A percentile compares a stretch with the other conserved stretches of the same genome.
These are phyloP conservation scores for Aspergillus puulaauensis DNA, from an alignment of 2,329 filamentous ascomycete species.

Conservation along the genomic window DNA sequence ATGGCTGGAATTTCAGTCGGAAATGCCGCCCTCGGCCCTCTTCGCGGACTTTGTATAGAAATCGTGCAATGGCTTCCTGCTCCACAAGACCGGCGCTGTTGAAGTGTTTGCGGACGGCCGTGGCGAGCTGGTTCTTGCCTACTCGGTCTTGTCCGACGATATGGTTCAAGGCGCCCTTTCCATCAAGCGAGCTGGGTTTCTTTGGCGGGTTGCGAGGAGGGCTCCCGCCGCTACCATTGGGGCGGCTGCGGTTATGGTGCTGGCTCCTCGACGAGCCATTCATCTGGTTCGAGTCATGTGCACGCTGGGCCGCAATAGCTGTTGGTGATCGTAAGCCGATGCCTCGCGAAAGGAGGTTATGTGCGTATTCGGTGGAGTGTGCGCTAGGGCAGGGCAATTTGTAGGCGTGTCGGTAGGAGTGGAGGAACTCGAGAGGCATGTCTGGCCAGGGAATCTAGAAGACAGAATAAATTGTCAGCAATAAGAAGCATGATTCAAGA, in stretches of 20 bases:
- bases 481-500: neutral
- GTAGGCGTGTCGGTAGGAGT: slow-evolving; percentile 50
- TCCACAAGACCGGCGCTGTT: slow-evolving; percentile 48
- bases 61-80: slow-evolving; percentile 48
- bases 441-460: slow-evolving; percentile 44
- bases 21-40: slow-evolving; percentile 43
- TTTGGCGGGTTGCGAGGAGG: slow-evolving; percentile 7
- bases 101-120: slow-evolving; percentile 48
- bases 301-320: slow-evolving; percentile 37
- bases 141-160: slow-evolving; percentile 41
- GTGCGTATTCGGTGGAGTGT: slow-evolving; percentile 46
- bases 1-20: slow-evolving; percentile 43
- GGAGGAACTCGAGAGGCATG: slow-evolving; percentile 45
- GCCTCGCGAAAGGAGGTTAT: slow-evolving; percentile 47
- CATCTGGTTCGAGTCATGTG: slow-evolving; percentile 12
- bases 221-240: slow-evolving; percentile 13
- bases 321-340: slow-evolving; percentile 47
- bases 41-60: slow-evolving; percentile 50
- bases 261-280: slow-evolving; percentile 12
- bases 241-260: slow-evolving; percentile 4
- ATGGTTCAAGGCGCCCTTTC: slow-evolving; percentile 23
- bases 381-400: slow-evolving; percentile 46
- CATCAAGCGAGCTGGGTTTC: slow-evolving; percentile 11
- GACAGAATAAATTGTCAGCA: slow-evolving; percentile 8
- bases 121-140: slow-evolving; percentile 43